Conservation (phyloP, 768 basidiomycete genomes). For the Gautieria morchelliformis region DNA sequence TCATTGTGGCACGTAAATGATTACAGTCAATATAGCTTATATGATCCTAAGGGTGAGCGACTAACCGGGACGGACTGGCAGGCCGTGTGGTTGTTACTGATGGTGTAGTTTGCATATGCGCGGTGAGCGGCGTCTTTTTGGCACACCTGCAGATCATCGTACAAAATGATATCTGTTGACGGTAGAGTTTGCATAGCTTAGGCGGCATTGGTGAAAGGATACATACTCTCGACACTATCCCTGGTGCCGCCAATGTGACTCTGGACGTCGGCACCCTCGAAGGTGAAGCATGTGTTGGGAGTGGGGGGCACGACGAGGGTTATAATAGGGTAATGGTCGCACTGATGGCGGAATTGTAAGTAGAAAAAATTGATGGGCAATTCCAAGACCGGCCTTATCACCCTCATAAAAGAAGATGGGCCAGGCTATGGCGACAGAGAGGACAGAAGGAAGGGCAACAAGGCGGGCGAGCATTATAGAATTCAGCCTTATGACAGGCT, state of each 20-base stretch:
- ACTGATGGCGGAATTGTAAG: not conserved
- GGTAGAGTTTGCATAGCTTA: not conserved
- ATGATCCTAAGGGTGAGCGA: not conserved
- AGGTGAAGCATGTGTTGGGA: not conserved
- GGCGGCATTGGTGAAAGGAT: not conserved
- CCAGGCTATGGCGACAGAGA: not conserved
- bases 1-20: not conserved
- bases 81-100: not conserved
- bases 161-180: not conserved
- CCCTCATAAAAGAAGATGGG: not conserved
- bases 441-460: not conserved
- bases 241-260: not conserved
- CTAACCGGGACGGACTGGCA: not conserved
- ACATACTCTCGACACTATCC: not conserved
- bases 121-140: not conserved
- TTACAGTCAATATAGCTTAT: not conserved
- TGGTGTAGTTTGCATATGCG: not conserved
- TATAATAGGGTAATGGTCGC: not conserved
- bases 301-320: not conserved
- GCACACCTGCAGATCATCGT: not conserved
- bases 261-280: not conserved
- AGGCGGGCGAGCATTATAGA: not conserved
- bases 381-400: not conserved
- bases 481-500: not conserved
- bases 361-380: not conserved